Evolutionary conservation across 768 basidiomycete species (phyloP), one percentile per base, ranked within the genome.

Genomic region (Mycena albidolilacea): DNA sequence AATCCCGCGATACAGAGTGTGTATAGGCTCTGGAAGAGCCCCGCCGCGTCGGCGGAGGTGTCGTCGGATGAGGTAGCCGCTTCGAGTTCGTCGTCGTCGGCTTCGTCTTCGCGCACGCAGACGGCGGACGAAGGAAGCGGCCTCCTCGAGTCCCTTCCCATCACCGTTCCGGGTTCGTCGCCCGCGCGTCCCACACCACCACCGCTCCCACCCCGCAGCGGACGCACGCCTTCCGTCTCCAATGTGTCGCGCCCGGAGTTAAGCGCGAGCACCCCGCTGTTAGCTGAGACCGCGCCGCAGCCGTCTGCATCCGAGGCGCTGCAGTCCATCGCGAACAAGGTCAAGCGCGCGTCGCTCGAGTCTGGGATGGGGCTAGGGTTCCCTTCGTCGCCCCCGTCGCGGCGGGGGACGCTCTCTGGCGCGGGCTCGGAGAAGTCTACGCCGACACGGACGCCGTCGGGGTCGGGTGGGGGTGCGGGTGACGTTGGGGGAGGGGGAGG

Each of bases 11-110:
- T 93, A 43, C 90, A 90, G 80, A 89, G 85, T 70, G 87, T 95
- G 70, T 94, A 94, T 79, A 89, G 93, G 12, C 84, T 96, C 65
- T 94, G 92, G 91, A 93, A 93, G 78, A 88, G 84, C 59, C 88
- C 90, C 15, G 78, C 80, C 14, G 78, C 80, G 23, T 69, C 82
- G 19, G 67, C 68, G 21, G 67, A 75, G 43, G 64, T 59, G 8
- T 35, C 57, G 10, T 65, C 70, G 39, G 70, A 60, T 21, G 54
- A 50, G 39, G 35, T 50, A 62, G 48, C 63, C 65, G 54, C 71
- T 59, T 66, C 74, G 67, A 57, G 59, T 57, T 66, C 73, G 35
- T 52, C 72, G 3, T 44, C 67, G 43, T 63, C 64, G 17, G 30
- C 30, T 2, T 72, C 74, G 8, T 63, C 77, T 43, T 68, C 75